phyloP scores from a whole-genome alignment of 1,139 yeast species.

The Geotrichum histeridarum region DNA sequence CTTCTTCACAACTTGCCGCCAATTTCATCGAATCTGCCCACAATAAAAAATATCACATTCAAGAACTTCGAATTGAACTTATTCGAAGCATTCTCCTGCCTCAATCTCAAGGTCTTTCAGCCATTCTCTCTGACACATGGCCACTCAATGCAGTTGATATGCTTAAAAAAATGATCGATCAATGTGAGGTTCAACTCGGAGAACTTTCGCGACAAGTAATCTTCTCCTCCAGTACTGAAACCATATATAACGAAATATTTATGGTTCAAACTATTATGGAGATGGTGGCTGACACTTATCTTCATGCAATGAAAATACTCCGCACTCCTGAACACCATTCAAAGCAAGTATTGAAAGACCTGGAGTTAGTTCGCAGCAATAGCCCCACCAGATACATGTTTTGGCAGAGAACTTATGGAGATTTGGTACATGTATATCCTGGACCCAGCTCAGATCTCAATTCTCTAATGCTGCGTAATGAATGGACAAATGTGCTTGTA shows the following conservation, averaged over 20 bases:
- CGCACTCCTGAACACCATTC: constrained; percentile 20
- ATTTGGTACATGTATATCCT: constrained; percentile 6
- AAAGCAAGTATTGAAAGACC: constrained; percentile 17
- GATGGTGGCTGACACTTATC: constrained; percentile 48
- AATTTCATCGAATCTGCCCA: constrained; percentile 38
- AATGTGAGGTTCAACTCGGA: constrained; percentile 24
- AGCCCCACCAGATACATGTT: constrained; percentile 11
- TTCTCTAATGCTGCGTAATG: constrained; percentile 29
- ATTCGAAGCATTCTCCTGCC: constrained; percentile 38
- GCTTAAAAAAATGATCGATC: constrained; percentile 23
- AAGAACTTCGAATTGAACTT: constrained; percentile 42
- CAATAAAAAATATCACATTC: constrained; percentile 40
- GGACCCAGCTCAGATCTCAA: constrained; percentile 3
- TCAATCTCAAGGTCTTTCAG: constrained; percentile 17
- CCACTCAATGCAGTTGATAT: constrained; percentile 26
- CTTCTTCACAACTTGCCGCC: constrained; percentile 28
- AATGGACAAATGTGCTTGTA: constrained; percentile 43
- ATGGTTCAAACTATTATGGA: constrained; percentile 48
- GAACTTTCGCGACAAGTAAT: constrained; percentile 11
- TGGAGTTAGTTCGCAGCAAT: constrained; percentile 13
- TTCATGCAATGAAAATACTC: constrained; percentile 19
- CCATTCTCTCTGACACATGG: constrained; percentile 27
- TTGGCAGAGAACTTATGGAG: constrained; percentile 18
- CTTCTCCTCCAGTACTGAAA: background rate
- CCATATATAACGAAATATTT: constrained; percentile 16